phyloP scores from a whole-genome alignment of 352 stramenopile species.

The Blastocystis sp. region DNA sequence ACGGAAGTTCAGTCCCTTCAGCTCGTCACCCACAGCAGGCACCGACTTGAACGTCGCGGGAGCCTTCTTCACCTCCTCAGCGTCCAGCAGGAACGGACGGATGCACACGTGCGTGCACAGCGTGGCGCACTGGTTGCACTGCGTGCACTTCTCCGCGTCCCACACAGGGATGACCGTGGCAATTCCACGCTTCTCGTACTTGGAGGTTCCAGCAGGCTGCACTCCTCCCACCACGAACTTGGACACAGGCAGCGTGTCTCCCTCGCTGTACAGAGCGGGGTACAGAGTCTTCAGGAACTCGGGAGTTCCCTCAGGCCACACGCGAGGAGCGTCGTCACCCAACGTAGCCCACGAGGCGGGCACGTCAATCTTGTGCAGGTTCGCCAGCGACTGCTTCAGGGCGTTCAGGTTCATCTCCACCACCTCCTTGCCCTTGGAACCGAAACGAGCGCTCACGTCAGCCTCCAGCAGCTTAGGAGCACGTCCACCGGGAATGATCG shows the following conservation, averaged over 20 bases:
- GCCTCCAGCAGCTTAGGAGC: conserved; percentile 24
- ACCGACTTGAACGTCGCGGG: conserved; percentile 63
- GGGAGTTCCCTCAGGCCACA: conserved; percentile 63
- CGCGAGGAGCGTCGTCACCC: conserved; percentile 60
- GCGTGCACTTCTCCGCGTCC: conserved; percentile 63
- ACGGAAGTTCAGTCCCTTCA: conserved; percentile 64
- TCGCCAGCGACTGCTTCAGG: conserved; percentile 60
- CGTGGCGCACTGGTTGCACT: conserved; percentile 66
- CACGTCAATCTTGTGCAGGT: conserved; percentile 62
- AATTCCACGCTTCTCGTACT: conserved; percentile 63
- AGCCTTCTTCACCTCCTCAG: conserved; percentile 62
- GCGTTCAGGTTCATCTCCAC: conserved; percentile 60
- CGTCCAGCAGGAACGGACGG: conserved; percentile 64
- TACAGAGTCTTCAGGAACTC: conserved; percentile 65
- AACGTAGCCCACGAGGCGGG: conserved; percentile 62
- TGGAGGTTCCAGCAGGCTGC: conserved; percentile 63
- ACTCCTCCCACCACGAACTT: conserved; percentile 64
- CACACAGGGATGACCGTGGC: conserved; percentile 61
- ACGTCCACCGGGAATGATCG: background rate
- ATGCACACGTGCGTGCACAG: conserved; percentile 65
- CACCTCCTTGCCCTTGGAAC: conserved; percentile 30
- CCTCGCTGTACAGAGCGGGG: conserved; percentile 62
- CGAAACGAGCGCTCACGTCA: conserved; percentile 33
- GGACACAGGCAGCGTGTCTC: conserved; percentile 64
- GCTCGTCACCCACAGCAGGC: conserved; percentile 61